Evolutionary conservation across 1,284 basidiomycete species (phyloP).

Genomic region (Ceratobasidium sp.): DNA sequence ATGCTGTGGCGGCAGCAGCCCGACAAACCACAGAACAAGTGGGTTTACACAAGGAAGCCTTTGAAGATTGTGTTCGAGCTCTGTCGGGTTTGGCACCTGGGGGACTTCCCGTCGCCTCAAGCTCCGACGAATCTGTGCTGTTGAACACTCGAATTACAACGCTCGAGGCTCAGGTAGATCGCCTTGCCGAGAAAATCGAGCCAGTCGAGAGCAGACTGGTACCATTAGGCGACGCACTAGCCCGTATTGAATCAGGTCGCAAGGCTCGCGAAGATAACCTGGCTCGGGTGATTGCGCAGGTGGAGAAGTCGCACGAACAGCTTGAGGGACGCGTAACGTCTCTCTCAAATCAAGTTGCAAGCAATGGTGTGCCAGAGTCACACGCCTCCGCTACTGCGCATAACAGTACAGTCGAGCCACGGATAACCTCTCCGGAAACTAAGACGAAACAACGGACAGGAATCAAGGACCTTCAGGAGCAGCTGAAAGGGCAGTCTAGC

Average conservation of each 20-base stretch:
- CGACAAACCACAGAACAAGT: neutral
- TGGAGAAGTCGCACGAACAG: neutral
- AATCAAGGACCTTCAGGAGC: no score
- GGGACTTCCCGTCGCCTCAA: neutral
- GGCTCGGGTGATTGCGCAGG: neutral
- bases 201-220: neutral
- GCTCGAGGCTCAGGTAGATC: neutral
- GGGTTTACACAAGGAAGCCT: neutral
- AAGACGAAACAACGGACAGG: no score
- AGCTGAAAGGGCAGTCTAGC: no score
- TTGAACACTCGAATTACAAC: neutral
- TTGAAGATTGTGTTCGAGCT: neutral
- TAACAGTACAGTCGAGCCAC: no score
- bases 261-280: neutral
- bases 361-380: no score
- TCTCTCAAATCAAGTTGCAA: no score
- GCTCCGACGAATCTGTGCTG: neutral
- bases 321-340: neutral
- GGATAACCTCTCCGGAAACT: no score
- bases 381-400: no score
- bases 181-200: neutral
- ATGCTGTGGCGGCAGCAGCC: neutral
- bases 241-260: neutral
- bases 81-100: neutral
- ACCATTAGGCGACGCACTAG: neutral